Evolutionary conservation across 2,329 filamentous ascomycete genomes (phyloP).

Genomic region (Thielaviopsis ethacetica): DNA sequence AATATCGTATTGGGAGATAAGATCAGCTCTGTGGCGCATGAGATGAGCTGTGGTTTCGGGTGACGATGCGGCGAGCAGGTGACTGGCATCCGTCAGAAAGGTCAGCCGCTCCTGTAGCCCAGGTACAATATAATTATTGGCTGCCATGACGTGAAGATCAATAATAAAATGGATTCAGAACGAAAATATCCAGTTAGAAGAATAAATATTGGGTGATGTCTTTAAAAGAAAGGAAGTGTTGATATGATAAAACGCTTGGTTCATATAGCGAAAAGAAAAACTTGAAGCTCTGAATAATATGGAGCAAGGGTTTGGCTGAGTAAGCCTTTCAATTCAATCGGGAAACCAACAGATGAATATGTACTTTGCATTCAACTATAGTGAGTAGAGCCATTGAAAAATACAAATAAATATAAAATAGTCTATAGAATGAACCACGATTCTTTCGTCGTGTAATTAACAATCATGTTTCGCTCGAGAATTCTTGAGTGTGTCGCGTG

Average conservation of each 20-base stretch:
- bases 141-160: neutral
- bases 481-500: neutral
- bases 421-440: neutral
- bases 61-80: conserved; percentile 34
- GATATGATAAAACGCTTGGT: neutral
- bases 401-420: neutral
- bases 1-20: conserved; percentile 32
- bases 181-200: neutral
- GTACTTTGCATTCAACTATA: neutral
- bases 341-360: neutral
- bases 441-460: neutral
- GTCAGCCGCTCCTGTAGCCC: neutral
- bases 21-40: conserved; percentile 33
- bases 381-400: neutral
- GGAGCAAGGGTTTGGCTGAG: neutral
- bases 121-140: neutral
- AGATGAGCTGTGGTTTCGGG: conserved; percentile 43
- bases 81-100: conserved; percentile 38
- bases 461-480: neutral
- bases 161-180: neutral
- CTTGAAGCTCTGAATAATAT: neutral
- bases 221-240: too few species aligned
- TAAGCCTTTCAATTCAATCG: neutral
- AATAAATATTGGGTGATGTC: too few species aligned
- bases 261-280: neutral